phyloP scores from a whole-genome alignment of 1,284 basidiomycete genomes.

The Coriolopsis trogii region DNA sequence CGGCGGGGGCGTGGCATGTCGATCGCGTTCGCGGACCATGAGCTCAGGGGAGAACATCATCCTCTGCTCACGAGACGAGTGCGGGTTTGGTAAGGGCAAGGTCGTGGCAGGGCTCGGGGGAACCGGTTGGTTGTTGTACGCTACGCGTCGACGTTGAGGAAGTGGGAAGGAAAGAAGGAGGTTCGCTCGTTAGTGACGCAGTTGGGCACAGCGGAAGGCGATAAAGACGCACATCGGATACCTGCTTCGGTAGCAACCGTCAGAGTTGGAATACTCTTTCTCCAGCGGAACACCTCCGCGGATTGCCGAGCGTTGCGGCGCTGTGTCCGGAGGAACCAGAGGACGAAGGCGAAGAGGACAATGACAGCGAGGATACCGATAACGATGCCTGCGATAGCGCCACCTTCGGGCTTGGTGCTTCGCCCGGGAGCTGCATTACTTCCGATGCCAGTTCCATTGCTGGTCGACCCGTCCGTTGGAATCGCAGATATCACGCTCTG shows the following conservation, averaged over 20 bases:
- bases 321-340: conserved; percentile 1
- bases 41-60: neutral
- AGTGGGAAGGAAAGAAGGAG: too few relatives aligned
- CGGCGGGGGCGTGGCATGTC: neutral
- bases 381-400: conserved; percentile 4
- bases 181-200: too few relatives aligned
- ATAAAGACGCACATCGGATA: neutral
- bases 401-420: neutral
- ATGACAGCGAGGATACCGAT: neutral
- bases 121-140: neutral
- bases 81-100: neutral
- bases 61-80: neutral
- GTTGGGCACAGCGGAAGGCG: neutral
- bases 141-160: too few relatives aligned
- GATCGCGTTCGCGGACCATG: neutral
- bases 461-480: neutral
- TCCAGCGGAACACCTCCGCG: too few relatives aligned
- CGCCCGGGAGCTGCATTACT: neutral
- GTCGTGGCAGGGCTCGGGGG: neutral
- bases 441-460: neutral
- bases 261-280: too few relatives aligned
- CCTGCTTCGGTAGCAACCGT: too few relatives aligned
- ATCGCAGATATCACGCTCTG: too few relatives aligned
- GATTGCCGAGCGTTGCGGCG: too few relatives aligned
- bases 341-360: neutral